These are phyloP conservation scores for Mucor circinelloides DNA, from an alignment of 371 early-diverging fungal genomes.

Conservation along the genomic window DNA sequence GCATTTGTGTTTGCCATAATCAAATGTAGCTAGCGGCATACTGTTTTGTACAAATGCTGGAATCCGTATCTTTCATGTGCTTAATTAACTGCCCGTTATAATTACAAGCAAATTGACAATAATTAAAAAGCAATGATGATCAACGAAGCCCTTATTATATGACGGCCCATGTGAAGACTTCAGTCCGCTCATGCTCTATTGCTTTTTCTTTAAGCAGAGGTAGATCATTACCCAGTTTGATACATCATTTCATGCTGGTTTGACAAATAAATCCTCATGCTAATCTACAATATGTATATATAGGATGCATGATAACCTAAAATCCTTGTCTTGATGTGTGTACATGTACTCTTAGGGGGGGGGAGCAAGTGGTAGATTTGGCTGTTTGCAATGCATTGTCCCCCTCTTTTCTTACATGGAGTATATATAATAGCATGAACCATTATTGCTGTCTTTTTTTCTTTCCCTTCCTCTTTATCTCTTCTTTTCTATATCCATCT, in stretches of 20 bases:
- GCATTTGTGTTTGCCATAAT: not conserved
- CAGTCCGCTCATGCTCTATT: not conserved
- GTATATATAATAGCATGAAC: not conserved
- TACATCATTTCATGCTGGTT: not conserved
- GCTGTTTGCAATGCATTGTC: not conserved
- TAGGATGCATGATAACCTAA: not conserved
- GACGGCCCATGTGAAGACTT: not conserved
- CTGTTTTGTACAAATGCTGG: not conserved
- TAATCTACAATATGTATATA: not conserved
- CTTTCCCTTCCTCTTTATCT: not conserved
- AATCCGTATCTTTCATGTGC: not conserved
- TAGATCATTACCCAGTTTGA: not conserved
- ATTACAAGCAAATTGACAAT: not conserved
- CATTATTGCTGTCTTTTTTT: not conserved
- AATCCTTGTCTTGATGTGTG: not conserved
- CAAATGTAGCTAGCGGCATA: not conserved
- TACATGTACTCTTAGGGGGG: not conserved
- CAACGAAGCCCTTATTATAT: not conserved
- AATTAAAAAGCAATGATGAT: not conserved
- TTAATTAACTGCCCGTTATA: not conserved
- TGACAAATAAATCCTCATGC: not conserved
- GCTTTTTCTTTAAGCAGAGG: not conserved
- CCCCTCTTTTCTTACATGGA: slow-evolving; percentile 3
- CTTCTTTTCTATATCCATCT: not conserved
- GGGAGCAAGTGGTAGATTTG: not conserved